A percentile compares a stretch with the other conserved stretches of the same genome.
phyloP scores from a whole-genome alignment of 1,139 yeast species.

The Debaryomycetaceae sp. region DNA sequence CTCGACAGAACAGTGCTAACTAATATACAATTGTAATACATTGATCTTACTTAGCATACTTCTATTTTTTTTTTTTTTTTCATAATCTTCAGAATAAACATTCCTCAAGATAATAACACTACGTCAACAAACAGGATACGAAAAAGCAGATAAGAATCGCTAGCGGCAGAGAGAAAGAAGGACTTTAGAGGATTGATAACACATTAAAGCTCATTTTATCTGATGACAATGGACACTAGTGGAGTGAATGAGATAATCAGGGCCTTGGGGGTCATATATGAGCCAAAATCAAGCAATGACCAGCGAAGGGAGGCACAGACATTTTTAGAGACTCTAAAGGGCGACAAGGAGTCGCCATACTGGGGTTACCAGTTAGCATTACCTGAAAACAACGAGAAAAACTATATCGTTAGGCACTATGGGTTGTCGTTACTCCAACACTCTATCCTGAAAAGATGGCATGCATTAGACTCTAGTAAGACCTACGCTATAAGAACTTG shows the following conservation, averaged over 20 bases:
- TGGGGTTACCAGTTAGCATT: conserved; percentile 90
- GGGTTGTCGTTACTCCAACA: conserved; percentile 80
- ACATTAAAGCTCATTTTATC: background rate
- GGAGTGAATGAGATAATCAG: conserved; percentile 68
- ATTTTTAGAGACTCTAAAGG: conserved; percentile 73
- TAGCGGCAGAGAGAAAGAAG: background rate
- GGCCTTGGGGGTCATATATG: conserved; percentile 79
- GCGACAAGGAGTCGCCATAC: conserved; percentile 77
- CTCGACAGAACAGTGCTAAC: background rate
- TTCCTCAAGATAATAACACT: background rate
- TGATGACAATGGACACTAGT: conserved; percentile 55
- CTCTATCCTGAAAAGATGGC: conserved; percentile 58
- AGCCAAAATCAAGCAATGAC: conserved; percentile 62
- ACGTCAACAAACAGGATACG: background rate
- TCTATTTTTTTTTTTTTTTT: conserved; percentile 2
- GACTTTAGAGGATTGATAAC: background rate
- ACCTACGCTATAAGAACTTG: conserved; percentile 71
- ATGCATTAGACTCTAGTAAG: conserved; percentile 60
- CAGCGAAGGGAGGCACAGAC: conserved; percentile 66
- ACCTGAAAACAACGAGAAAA: conserved; percentile 55
- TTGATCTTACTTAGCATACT: conserved; percentile 1
- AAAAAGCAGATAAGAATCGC: conserved; percentile 1
- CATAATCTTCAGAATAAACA: background rate
- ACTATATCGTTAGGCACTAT: conserved; percentile 79
- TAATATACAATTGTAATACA: background rate